Percentiles rank a stretch among this genome's conserved stretches.
Evolutionary conservation across 495 filamentous ascomycete genomes (phyloP).

Genomic region (Penicillium dipodomyicola): DNA sequence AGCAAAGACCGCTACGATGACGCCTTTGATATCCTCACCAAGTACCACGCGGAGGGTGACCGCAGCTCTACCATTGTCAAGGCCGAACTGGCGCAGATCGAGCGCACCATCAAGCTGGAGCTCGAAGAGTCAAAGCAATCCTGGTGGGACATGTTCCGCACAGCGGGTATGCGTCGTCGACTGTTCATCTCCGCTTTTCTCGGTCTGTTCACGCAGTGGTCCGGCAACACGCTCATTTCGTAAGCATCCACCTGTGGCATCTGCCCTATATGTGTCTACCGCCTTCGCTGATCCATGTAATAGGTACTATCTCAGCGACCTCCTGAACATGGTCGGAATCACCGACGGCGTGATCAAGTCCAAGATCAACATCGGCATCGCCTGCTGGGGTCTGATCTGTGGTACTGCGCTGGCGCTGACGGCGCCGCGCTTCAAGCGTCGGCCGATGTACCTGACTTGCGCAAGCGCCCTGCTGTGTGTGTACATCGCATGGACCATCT

Average conservation of each 20-base stretch:
- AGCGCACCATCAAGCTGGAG: conserved; percentile 57
- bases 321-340: conserved; percentile 48
- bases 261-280: not conserved
- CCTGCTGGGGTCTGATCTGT: conserved; percentile 56
- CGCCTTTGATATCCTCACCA: conserved; percentile 53
- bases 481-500: conserved; percentile 60
- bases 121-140: conserved; percentile 50
- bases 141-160: conserved; percentile 55
- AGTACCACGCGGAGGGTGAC: conserved; percentile 62
- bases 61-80: conserved; percentile 52
- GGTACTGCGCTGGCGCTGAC: conserved; percentile 52
- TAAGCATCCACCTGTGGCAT: conserved; percentile 23
- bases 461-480: conserved; percentile 51
- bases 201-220: conserved; percentile 64
- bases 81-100: conserved; percentile 61
- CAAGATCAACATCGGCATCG: conserved; percentile 57
- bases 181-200: conserved; percentile 56
- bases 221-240: conserved; percentile 62
- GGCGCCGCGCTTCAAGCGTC: conserved; percentile 51
- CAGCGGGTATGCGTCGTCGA: conserved; percentile 54
- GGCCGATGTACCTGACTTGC: conserved; percentile 58
- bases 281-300: conserved; percentile 10
- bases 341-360: conserved; percentile 51
- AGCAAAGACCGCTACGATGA: conserved; percentile 58
- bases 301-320: conserved; percentile 54